Evolutionary conservation across 495 filamentous ascomycete species (phyloP).

Genomic region (Aspergillus ellipticus): DNA sequence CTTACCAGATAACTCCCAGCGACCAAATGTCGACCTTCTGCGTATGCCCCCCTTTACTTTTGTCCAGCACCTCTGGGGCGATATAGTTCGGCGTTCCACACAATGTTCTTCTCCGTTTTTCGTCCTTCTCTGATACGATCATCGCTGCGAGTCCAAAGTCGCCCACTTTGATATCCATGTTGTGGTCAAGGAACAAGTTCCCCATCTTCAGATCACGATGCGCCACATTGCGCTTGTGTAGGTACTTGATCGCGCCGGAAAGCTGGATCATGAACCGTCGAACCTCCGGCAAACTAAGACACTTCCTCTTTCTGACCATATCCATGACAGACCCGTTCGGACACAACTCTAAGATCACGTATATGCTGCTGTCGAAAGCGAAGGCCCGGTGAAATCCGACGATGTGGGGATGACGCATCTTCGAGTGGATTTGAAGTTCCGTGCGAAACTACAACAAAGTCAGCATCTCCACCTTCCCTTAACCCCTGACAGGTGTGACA

Average conservation of each 20-base stretch:
- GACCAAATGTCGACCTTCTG: constrained; percentile 97
- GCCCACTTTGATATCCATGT: constrained; percentile 97
- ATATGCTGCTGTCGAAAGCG: constrained; percentile 81
- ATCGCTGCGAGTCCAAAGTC: constrained; percentile 97
- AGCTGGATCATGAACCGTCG: constrained; percentile 91
- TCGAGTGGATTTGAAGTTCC: constrained; percentile 96
- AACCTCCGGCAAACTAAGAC: constrained; percentile 84
- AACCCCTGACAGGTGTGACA: background rate
- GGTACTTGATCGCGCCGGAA: constrained; percentile 92
- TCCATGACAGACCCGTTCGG: constrained; percentile 98
- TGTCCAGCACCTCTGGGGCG: constrained; percentile 86
- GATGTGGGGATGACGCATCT: constrained; percentile 91
- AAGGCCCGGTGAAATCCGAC: constrained; percentile 95
- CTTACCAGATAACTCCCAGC: constrained; percentile 90
- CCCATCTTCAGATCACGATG: constrained; percentile 98
- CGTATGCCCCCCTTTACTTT: constrained; percentile 76
- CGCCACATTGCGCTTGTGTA: constrained; percentile 90
- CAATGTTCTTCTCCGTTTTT: constrained; percentile 79
- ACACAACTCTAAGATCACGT: constrained; percentile 91
- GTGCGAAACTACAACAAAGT: constrained; percentile 73
- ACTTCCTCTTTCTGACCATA: constrained; percentile 86
- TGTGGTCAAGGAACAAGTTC: constrained; percentile 89
- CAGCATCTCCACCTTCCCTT: constrained; percentile 30
- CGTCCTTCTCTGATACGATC: constrained; percentile 79
- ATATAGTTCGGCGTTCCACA: constrained; percentile 99